Percentiles rank a stretch among this genome's conserved stretches.
Evolutionary conservation across 1,139 yeast species (phyloP).

Genomic region (Spathaspora sp.): DNA sequence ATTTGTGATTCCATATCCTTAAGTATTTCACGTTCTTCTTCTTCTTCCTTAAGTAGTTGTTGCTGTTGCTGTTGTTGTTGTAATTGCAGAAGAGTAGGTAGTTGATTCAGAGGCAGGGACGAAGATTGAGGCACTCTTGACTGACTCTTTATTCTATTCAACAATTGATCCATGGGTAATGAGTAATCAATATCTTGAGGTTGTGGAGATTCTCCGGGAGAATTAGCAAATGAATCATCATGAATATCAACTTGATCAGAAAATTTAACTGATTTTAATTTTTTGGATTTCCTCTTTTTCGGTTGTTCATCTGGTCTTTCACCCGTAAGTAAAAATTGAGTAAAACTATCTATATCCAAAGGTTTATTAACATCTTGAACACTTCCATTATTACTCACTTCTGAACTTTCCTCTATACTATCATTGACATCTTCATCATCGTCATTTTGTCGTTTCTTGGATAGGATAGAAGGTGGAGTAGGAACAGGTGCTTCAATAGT

Average conservation of each 20-base stretch:
- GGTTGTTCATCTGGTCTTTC: conserved; percentile 52
- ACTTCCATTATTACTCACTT: conserved; percentile 6
- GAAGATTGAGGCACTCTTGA: conserved; percentile 10
- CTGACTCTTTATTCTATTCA: conserved; percentile 40
- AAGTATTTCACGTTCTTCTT: conserved; percentile 58
- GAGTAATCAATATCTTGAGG: conserved; percentile 45
- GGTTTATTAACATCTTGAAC: conserved; percentile 21
- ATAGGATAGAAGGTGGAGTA: conserved; percentile 64
- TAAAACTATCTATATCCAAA: conserved; percentile 70
- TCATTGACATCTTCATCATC: conserved; percentile 31
- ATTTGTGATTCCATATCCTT: conserved; percentile 68
- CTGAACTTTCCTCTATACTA: conserved; percentile 2
- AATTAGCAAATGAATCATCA: conserved; percentile 21
- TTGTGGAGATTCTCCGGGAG: conserved; percentile 27
- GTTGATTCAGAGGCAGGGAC: neutral
- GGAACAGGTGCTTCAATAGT: conserved; percentile 58
- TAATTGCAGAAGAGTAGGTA: conserved; percentile 1
- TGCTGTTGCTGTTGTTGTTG: conserved; percentile 14
- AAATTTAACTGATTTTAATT: conserved; percentile 64
- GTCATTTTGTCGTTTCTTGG: conserved; percentile 51
- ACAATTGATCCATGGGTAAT: conserved; percentile 72
- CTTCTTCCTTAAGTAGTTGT: conserved; percentile 37
- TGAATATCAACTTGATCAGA: conserved; percentile 59
- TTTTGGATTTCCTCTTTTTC: conserved; percentile 33
- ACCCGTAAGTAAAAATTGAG: conserved; percentile 73